phyloP scores from a whole-genome alignment of 768 basidiomycete genomes.

The Trametes cubensis region DNA sequence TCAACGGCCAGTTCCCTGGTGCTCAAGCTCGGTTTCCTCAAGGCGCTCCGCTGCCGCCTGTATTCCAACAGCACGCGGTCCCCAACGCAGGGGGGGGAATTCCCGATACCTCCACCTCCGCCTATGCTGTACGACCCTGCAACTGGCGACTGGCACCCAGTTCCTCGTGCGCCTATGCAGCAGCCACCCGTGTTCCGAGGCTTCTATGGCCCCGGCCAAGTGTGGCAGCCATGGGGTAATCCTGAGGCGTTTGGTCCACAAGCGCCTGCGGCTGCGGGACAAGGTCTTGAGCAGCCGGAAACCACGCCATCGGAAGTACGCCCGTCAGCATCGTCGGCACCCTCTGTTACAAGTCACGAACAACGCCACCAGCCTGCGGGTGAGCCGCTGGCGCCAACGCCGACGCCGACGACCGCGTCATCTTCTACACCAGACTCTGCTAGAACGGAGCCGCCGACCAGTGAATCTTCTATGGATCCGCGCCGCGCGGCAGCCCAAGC shows the following conservation, averaged over 20 bases:
- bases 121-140: background rate
- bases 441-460: background rate
- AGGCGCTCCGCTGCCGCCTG: constrained; percentile 22
- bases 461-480: constrained; percentile 36
- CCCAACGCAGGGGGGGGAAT: constrained; percentile 9
- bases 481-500: constrained; percentile 67
- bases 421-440: background rate
- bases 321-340: background rate
- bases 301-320: constrained; percentile 10
- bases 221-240: constrained; percentile 68
- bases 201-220: constrained; percentile 63
- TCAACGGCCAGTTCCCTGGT: constrained; percentile 36
- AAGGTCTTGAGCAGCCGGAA: constrained; percentile 21
- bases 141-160: constrained; percentile 23
- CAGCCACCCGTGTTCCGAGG: constrained; percentile 58
- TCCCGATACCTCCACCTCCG: constrained; percentile 9
- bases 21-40: constrained; percentile 30
- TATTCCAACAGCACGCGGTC: constrained; percentile 38
- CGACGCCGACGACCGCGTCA: constrained; percentile 12
- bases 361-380: background rate
- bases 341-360: background rate
- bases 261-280: constrained; percentile 23
- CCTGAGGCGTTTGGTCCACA: constrained; percentile 35
- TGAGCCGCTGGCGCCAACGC: background rate
- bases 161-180: constrained; percentile 25